Evolutionary conservation across 257 asterid species (phyloP), one percentile per base, ranked within the genome.

Genomic region (Ilex asprella): DNA sequence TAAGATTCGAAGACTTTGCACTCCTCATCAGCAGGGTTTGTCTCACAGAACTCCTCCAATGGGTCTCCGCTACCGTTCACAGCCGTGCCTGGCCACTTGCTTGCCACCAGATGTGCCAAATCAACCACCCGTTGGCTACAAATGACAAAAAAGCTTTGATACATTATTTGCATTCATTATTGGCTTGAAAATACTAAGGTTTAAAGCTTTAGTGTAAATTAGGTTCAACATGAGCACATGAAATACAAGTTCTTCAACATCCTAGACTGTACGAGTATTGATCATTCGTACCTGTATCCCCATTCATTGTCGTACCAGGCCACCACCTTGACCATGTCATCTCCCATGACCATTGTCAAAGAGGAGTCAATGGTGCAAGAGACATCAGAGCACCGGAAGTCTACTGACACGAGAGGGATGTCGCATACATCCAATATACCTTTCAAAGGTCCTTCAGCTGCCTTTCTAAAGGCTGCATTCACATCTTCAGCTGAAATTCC

Each of bases 251-350:
- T 21, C 27, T 21, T 21, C 27, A 10, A 39, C 16, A 53, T 8
- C 53, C 39, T 43, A 12, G 2, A 15, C 51, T 41, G 5, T 10
- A n/a, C 6, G 15, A 8, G 9, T 31, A 6, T 11, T 11, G 59
- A 10, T 51, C 7, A 2, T 14, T 3, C 62, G 2, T 83, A 82
- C 96, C 96, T 91, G 82, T 91, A 91, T 66, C 98, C 98, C 98
- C 96, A 91, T 75, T 91, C 98, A 30, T 91, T 91, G 73, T 91
- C 98, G 31, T 91, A 91, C 98, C 98, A 91, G 6, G 98, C 98
- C n/a, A 91, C 88, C 44, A 88, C 98, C 80, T 91, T 91, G 27
- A 91, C 91, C 96, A 91, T 91, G 68, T 91, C 96, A 60, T 84
- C 96, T 68, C 96, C 96, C 96, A 91, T 91, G 0, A 91, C 96